A percentile compares a stretch with the other conserved stretches of the same genome.
phyloP scores from a whole-genome alignment of 164 flowering plant genomes.

The Liquidambar formosana region DNA sequence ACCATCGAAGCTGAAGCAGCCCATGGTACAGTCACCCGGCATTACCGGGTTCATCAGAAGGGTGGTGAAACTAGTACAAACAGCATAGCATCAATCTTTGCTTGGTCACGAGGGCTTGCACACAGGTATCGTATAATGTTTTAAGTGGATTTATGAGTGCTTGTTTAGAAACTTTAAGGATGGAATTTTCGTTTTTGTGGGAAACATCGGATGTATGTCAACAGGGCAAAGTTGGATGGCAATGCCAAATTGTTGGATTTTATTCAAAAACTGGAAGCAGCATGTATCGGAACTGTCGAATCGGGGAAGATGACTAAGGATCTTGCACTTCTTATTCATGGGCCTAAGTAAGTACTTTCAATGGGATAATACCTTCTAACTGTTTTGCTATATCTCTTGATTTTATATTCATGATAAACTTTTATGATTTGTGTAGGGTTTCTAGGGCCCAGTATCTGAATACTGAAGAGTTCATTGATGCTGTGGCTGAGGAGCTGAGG shows the following conservation, averaged over 20 bases:
- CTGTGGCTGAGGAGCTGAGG: slow-evolving; percentile 78
- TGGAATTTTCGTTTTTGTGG: too few species aligned
- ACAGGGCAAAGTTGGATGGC: slow-evolving; percentile 83
- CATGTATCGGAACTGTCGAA: slow-evolving; percentile 74
- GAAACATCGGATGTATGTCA: background rate
- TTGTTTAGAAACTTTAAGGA: too few species aligned
- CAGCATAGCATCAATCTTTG: slow-evolving; percentile 97
- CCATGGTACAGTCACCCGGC: slow-evolving; percentile 98
- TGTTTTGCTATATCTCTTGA: background rate
- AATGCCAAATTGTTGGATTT: slow-evolving; percentile 63
- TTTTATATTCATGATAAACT: background rate
- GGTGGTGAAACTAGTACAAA: slow-evolving; percentile 99
- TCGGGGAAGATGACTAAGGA: slow-evolving; percentile 96
- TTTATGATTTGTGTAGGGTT: slow-evolving; percentile 37
- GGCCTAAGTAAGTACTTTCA: slow-evolving; percentile 53
- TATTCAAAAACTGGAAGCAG: slow-evolving; percentile 74
- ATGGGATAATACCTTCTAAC: background rate
- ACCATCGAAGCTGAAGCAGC: slow-evolving; percentile 99
- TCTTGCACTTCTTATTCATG: slow-evolving; percentile 85
- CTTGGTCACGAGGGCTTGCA: slow-evolving; percentile 94
- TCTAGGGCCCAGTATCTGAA: slow-evolving; percentile 70
- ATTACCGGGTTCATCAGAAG: slow-evolving; percentile 90
- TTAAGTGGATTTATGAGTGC: background rate
- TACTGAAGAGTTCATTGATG: slow-evolving; percentile 93
- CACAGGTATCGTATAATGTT: slow-evolving; percentile 55